Evolutionary conservation across 2,329 filamentous ascomycete genomes (phyloP), one percentile per base, ranked within the genome.

Genomic region (Monilinia fructigena): DNA sequence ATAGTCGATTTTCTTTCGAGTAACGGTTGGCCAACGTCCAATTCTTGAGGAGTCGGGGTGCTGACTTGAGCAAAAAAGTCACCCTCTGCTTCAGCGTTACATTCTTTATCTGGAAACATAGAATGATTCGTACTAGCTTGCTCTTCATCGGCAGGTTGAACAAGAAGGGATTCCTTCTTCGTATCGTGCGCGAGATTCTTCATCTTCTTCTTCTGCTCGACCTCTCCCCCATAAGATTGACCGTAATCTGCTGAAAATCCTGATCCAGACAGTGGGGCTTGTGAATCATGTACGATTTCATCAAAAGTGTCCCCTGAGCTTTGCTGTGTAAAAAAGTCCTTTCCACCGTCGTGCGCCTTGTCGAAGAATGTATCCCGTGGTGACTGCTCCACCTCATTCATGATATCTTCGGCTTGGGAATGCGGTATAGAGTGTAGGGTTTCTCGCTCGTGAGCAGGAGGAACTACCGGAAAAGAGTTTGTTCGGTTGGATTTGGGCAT

Each of bases 1-100:
- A 83, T 82, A 0, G 89, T 92, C 26, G 87, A 89, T 75, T 92
- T 92, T 66, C 89, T 83, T 70, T 87, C 82, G n/a, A 92, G 71
- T 1, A 76, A 66, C 26, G 66, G 67, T 38, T 66, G 66, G n/a
- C 18, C 38, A 14, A 61, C 59, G 38, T 62, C 47, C 14, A 61
- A 18, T 26, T 69, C 56, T 47, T 50, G 72, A 75, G 53, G 73
- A 76, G 54, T 71, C 68, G 72, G 70, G 20, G 75, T 72, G n/a
- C 70, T 66, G n/a, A 74, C 72, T 12, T 75, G 68, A 10, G 73
- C 59, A 73, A 90, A 91, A 71, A 92, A 91, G 68, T 87, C 86
- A 66, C 80, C 81, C 2, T 80, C 81, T 11, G 82, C 75, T 58
- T 75, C 74, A 4, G 76, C 35, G 45, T 50, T 14, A 12, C 18